Evolutionary conservation across 768 basidiomycete genomes (phyloP), one percentile per base, ranked within the genome.

Genomic region (Macrolepiota dolichaula): DNA sequence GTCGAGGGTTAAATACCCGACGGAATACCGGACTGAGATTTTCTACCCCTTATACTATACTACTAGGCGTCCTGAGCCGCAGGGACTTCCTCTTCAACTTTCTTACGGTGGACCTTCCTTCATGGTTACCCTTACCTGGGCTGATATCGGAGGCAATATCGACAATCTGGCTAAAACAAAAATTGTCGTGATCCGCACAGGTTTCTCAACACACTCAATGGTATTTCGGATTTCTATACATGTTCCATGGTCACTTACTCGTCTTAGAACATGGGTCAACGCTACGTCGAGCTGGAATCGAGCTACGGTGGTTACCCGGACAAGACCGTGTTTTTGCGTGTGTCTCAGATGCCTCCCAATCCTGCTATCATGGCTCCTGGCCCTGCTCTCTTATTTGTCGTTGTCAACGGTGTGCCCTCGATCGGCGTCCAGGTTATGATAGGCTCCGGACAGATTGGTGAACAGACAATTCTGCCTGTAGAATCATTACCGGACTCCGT

Each of bases 81-180:
- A 69, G 19, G 86, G 86, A 0, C 69, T 88, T 6, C 79, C 81
- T n/a, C 69, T 71, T 1, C 77, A 75, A 62, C 71, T 94, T 22
- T 72, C 79, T 2, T 96, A 96, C 72, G 94, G 94, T n/a, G 94
- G 94, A 2, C 70, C 77, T 4, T 79, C 79, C 55, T 94, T 94
- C 74, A 80, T 91, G 68, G 72, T 94, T 25, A 68, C 73, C 7
- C 76, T 94, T 19, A 74, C 77, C 36, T 65, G 75, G 11, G 76
- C 81, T 6, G 85, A 86, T 68, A 75, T 88, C 17, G 76, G 72
- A 42, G 79, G 76, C 2, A 72, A 88, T 55, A 73, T 77, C 19
- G 64, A 76, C 10, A 84, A 85, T 63, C 70, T 83, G 13, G 76
- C 81, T 57, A 77, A 77, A 40, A 76, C 70, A 4, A 85, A 85